These are phyloP conservation scores for Dactylellina cionopaga DNA, from an alignment of 2,329 filamentous ascomycete genomes.

Conservation along the genomic window DNA sequence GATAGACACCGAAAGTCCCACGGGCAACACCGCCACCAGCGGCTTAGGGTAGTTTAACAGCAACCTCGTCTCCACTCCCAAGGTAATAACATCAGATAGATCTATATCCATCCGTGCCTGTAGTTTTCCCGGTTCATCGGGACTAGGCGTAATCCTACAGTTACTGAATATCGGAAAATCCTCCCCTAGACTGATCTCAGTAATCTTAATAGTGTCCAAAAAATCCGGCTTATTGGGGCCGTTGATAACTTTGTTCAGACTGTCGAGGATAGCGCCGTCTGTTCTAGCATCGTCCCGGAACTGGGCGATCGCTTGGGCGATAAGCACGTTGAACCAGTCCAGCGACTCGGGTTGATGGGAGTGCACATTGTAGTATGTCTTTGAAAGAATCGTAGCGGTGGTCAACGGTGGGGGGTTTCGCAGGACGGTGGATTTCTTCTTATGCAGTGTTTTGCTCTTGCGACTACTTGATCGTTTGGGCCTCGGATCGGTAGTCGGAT, in stretches of 20 bases:
- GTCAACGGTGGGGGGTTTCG: constrained; percentile 79
- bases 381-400: constrained; percentile 91
- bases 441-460: constrained; percentile 65
- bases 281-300: constrained; percentile 91
- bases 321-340: constrained; percentile 98
- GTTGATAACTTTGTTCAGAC: constrained; percentile 85
- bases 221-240: constrained; percentile 88
- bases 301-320: constrained; percentile 96
- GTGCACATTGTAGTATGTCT: constrained; percentile 97
- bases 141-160: constrained; percentile 85
- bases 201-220: constrained; percentile 85
- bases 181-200: constrained; percentile 91
- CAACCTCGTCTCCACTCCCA: constrained; percentile 93
- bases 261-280: constrained; percentile 87
- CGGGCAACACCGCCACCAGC: constrained; percentile 85
- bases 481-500: constrained; percentile 68
- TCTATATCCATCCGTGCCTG: constrained; percentile 98
- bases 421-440: constrained; percentile 77
- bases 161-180: constrained; percentile 99
- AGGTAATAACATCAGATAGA: constrained; percentile 91
- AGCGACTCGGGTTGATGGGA: constrained; percentile 95
- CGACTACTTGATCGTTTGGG: constrained; percentile 60
- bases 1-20: constrained; percentile 89
- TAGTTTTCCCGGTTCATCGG: constrained; percentile 82
- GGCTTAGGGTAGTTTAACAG: constrained; percentile 94